Base-by-base conservation (phyloP, 177 flowering plant species). In the Vitis hybrid region DNA sequence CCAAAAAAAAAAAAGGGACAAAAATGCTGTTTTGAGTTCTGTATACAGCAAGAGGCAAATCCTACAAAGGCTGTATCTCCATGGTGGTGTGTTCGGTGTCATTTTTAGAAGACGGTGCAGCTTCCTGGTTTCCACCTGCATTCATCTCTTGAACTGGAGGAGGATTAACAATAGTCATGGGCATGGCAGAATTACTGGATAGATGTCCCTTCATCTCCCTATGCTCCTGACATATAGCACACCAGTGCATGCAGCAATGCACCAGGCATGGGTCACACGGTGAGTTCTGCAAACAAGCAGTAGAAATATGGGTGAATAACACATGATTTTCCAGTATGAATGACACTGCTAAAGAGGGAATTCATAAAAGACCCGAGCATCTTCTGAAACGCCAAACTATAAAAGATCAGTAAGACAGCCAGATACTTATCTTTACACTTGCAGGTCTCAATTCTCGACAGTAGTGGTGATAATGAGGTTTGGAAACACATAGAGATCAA, bases 221-320 rank as follows among this genome's bases (percentile, higher is more conserved):
- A 80, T 89, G 93, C 81, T 89, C 91, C 75, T 89, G 93, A 75
- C 93, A 89, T 68, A 89, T 45, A 15, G 93, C 93, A 78, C 93
- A 87, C 84, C 87, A 84, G 78, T 89, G 91, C 84, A 85, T 19
- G 79, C 90, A 87, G 79, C 93, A 89, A 69, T 89, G 87, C 62
- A 84, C 88, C 81, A 82, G 3, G 75, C 91, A 87, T 6, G 91
- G 93, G 40, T 89, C 93, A 70, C 93, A 89, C 0, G 91, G 93
- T 1, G 93, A 84, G 73, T 89, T 84, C 93, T 89, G 86, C 76
- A 65, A 40, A 40, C 45, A 40, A 40, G 45, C 7, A 40, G 45
- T 7, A 40, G 45, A 40, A 7, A 5, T 7, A 40, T 40, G 45
- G 45, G 45, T 40, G 45, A 40, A 40, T 6, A 40, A 40, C 45